Evolutionary conservation across 2,329 filamentous ascomycete genomes (phyloP).

Genomic region (Xylariaceae sp.): DNA sequence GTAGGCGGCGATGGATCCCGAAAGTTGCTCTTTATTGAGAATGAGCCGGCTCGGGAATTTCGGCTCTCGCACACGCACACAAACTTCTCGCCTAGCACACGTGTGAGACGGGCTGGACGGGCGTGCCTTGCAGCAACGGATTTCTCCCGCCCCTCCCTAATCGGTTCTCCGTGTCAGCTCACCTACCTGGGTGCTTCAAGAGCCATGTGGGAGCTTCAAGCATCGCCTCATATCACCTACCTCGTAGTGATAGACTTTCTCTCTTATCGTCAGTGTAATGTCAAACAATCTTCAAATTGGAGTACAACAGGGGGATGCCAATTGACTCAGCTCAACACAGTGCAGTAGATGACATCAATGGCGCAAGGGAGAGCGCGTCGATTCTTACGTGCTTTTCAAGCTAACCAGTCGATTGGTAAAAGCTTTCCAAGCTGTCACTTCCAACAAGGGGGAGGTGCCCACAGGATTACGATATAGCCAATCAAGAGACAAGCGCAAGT

Average conservation of each 20-base stretch:
- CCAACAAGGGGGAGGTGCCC: background rate
- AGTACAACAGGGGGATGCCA: background rate
- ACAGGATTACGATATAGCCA: background rate
- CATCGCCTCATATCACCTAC: background rate
- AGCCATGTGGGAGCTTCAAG: background rate
- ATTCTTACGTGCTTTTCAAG: background rate
- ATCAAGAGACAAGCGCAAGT: slow-evolving; percentile 15
- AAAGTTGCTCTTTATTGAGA: no score
- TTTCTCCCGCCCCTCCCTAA: no score
- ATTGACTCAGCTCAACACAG: background rate
- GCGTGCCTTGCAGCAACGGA: no score
- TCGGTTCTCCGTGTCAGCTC: background rate
- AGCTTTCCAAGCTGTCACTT: background rate
- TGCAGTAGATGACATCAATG: background rate
- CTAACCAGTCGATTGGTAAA: background rate
- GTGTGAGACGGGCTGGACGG: no score
- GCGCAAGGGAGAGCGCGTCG: background rate
- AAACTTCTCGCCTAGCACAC: no score
- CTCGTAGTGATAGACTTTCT: background rate
- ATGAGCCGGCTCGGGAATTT: no score
- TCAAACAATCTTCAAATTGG: background rate
- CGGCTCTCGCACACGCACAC: no score
- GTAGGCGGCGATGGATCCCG: no score
- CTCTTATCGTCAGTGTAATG: background rate
- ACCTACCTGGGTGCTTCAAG: background rate